Conservation (phyloP, 805 yeast species). For the Komagataella populi region DNA sequence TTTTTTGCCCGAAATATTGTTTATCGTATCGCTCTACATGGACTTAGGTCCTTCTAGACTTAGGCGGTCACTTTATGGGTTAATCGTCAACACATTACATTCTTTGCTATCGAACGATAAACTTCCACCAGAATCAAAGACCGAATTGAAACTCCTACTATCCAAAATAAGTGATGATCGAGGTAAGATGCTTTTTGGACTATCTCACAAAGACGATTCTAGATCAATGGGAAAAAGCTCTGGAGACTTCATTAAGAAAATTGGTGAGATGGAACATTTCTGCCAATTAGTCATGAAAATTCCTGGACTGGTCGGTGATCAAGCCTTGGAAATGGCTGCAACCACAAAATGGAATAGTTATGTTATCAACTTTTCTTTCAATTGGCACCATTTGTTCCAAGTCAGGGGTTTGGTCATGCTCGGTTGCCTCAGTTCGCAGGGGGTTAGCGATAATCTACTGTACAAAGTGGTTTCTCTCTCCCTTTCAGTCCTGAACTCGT, state of each 20-base stretch:
- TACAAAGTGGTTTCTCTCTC: slow-evolving; percentile 17
- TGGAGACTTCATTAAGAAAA: slow-evolving; percentile 24
- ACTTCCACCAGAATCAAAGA: slow-evolving; percentile 24
- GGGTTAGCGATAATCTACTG: slow-evolving; percentile 42
- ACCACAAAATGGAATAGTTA: slow-evolving; percentile 52
- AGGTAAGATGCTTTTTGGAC: slow-evolving; percentile 55
- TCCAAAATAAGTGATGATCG: slow-evolving; percentile 43
- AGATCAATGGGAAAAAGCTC: slow-evolving; percentile 8
- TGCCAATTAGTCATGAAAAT: slow-evolving; percentile 41
- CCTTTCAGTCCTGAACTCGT: neutral
- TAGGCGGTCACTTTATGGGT: slow-evolving; percentile 45
- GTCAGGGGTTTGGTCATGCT: slow-evolving; percentile 55
- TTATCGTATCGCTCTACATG: slow-evolving; percentile 48
- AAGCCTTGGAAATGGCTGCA: slow-evolving; percentile 39
- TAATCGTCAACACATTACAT: slow-evolving; percentile 56
- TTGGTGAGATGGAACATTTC: slow-evolving; percentile 40
- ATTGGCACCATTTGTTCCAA: slow-evolving; percentile 42
- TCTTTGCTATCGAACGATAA: slow-evolving; percentile 47
- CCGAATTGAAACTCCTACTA: slow-evolving; percentile 32
- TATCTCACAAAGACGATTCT: slow-evolving; percentile 36
- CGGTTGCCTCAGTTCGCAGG: slow-evolving; percentile 53
- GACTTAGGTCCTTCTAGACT: slow-evolving; percentile 39
- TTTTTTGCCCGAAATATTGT: slow-evolving; percentile 60
- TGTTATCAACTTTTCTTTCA: slow-evolving; percentile 48
- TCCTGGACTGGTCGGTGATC: slow-evolving; percentile 32